A percentile compares a stretch with the other conserved stretches of the same genome.
phyloP scores from a whole-genome alignment of 2,329 filamentous ascomycete genomes.

The Eutypa lata region DNA sequence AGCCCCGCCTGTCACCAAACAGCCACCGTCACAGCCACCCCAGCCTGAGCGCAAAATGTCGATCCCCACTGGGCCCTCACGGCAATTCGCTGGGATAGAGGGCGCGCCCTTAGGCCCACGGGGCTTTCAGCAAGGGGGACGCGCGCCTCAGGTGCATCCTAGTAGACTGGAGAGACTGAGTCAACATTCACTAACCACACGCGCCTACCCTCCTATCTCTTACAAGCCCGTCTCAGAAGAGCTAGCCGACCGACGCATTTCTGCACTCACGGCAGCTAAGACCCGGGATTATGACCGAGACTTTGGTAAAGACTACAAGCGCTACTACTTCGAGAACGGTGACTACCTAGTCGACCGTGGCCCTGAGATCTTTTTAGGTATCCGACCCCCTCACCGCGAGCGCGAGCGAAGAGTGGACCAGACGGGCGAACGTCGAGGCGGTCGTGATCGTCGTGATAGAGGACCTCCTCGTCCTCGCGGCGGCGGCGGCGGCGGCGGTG shows the following conservation, averaged over 20 bases:
- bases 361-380: slow-evolving; percentile 65
- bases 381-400: slow-evolving; percentile 57
- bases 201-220: slow-evolving; percentile 37
- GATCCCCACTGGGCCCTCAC: slow-evolving; percentile 29
- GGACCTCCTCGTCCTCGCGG: slow-evolving; percentile 8
- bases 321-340: slow-evolving; percentile 70
- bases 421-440: slow-evolving; percentile 29
- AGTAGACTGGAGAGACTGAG: slow-evolving; percentile 19
- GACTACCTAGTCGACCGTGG: slow-evolving; percentile 69
- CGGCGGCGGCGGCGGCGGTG: slow-evolving; percentile 16
- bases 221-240: slow-evolving; percentile 61
- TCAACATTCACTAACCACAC: slow-evolving; percentile 32
- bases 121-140: slow-evolving; percentile 32
- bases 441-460: slow-evolving; percentile 1
- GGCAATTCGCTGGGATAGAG: slow-evolving; percentile 26
- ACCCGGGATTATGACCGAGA: slow-evolving; percentile 37
- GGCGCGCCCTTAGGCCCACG: slow-evolving; percentile 37
- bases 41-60: slow-evolving; percentile 19
- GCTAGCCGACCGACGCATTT: slow-evolving; percentile 62
- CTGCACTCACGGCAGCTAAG: slow-evolving; percentile 50
- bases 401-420: slow-evolving; percentile 37
- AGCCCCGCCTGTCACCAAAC: slow-evolving; percentile 17
- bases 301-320: slow-evolving; percentile 54
- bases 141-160: slow-evolving; percentile 12
- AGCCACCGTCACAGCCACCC: slow-evolving; percentile 12